These are phyloP conservation scores for Raphanus hybrid DNA, from an alignment of 441 rosid genomes.

Conservation along the genomic window DNA sequence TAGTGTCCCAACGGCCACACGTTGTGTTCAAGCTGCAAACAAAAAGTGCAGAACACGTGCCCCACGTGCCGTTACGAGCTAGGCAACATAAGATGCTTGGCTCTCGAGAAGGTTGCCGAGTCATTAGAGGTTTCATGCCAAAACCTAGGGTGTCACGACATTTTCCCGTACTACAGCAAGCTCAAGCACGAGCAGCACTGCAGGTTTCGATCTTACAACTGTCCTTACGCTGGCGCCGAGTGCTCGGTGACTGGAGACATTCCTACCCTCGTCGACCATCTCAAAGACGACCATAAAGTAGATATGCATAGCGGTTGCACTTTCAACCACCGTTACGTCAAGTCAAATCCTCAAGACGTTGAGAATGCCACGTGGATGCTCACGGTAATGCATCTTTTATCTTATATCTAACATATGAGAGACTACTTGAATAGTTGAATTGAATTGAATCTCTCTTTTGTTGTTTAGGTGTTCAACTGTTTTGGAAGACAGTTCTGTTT, in stretches of 20 bases:
- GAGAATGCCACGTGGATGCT: conserved; percentile 96
- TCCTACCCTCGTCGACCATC: conserved; percentile 66
- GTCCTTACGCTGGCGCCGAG: conserved; percentile 88
- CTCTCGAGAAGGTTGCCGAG: conserved; percentile 80
- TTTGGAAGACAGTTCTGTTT: conserved; percentile 84
- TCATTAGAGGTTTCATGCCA: conserved; percentile 85
- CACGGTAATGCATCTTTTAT: conserved; percentile 48
- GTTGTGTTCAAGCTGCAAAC: conserved; percentile 75
- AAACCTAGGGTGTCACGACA: conserved; percentile 69
- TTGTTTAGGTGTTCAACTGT: conserved; percentile 72
- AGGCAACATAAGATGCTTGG: conserved; percentile 87
- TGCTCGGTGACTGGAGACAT: conserved; percentile 83
- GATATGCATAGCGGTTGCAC: conserved; percentile 86
- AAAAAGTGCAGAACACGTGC: conserved; percentile 71
- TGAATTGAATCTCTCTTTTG: conserved; percentile 8
- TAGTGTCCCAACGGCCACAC: conserved; percentile 92
- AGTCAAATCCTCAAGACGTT: conserved; percentile 78
- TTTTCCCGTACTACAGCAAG: conserved; percentile 75
- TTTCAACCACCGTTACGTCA: conserved; percentile 85
- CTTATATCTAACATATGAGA: background rate
- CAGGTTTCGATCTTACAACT: conserved; percentile 66
- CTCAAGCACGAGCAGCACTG: conserved; percentile 83
- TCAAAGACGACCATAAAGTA: conserved; percentile 83
- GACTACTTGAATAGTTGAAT: conserved; percentile 32
- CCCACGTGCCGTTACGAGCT: conserved; percentile 86